Conservation (phyloP, 192 early-diverging fungal genomes). For the Entophlyctis luteolus region DNA sequence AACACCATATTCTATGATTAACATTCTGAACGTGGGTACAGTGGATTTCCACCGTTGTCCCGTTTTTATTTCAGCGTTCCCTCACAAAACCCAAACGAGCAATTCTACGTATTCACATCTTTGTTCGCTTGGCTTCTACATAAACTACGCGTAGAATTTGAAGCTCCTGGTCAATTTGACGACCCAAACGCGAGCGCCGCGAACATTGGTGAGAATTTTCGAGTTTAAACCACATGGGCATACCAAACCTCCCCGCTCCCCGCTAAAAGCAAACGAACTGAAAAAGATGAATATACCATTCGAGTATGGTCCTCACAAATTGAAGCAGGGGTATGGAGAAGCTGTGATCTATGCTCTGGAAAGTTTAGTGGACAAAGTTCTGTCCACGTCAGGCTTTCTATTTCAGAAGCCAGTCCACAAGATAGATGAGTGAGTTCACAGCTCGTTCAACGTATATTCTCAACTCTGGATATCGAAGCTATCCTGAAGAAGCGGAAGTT, state of each 20-base stretch:
- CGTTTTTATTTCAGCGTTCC: slow-evolving; percentile 43
- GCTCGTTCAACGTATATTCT: neutral
- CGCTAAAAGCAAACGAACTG: slow-evolving; percentile 40
- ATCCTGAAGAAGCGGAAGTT: slow-evolving; percentile 61
- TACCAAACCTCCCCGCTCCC: neutral
- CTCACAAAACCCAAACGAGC: slow-evolving; percentile 52
- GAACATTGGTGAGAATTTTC: slow-evolving; percentile 46
- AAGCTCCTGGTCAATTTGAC: slow-evolving; percentile 56
- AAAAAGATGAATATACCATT: slow-evolving; percentile 50
- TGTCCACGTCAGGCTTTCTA: slow-evolving; percentile 31
- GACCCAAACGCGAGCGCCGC: slow-evolving; percentile 56
- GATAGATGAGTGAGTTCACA: slow-evolving; percentile 47
- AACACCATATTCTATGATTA: neutral
- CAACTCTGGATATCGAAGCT: slow-evolving; percentile 26
- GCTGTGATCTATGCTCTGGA: slow-evolving; percentile 43
- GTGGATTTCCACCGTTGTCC: slow-evolving; percentile 40
- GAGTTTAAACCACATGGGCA: neutral
- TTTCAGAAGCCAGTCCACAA: slow-evolving; percentile 53
- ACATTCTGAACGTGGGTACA: neutral
- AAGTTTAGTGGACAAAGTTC: slow-evolving; percentile 43
- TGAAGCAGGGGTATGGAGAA: slow-evolving; percentile 59
- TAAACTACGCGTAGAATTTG: slow-evolving; percentile 40
- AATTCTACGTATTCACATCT: slow-evolving; percentile 50
- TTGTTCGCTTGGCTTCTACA: slow-evolving; percentile 50
- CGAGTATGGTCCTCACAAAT: slow-evolving; percentile 52